Base-by-base conservation (phyloP, 441 rosid genomes). In the Pelargonium australe region DNA sequence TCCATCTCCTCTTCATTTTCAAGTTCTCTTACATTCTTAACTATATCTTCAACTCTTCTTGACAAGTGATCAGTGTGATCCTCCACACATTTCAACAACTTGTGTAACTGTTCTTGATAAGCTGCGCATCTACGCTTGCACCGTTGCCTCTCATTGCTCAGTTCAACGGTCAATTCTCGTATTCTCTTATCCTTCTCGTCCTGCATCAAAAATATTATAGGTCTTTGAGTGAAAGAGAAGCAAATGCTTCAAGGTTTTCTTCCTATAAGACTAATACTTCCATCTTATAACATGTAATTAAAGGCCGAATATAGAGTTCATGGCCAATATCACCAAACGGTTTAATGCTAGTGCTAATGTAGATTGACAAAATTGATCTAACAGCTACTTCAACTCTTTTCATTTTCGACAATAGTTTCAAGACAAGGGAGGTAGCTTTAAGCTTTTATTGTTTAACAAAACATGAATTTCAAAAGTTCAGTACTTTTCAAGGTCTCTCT, bases 101-200 rank as follows among this genome's bases (percentile, higher is more conserved):
- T 31, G 10, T 11, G 70, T 63, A 84, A 70, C 45, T 80, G 84
- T 53, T 80, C 86, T 67, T 72, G 64, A 74, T 82, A 82, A 17
- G 77, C 83, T 53, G 83, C 82, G 65, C 88, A 82, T 20, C 20
- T 71, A 1, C 83, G 79, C 61, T 80, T 84, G 69, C 82, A 80
- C 19, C 76, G 64, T 57, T 79, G 86, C 63, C 72, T 80, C 76
- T 84, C 88, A 51, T 77, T 84, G 78, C 76, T 76, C 43, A 82
- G 84, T 72, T 79, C 88, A 41, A 70, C 66, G 6, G 82, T 80
- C 55, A 84, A 73, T 69, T 84, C 85, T 65, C 71, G 77, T 68
- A 84, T 84, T 76, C 82, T 80, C 75, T 40, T 73, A 65, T 84
- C 88, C 80, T 84, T 84, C 73, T 80, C 88, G 76, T 77, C 83